Percentiles rank a stretch among this genome's conserved stretches.
Conservation (phyloP, 2,329 filamentous ascomycete genomes). For the Aspergillus proliferans region DNA sequence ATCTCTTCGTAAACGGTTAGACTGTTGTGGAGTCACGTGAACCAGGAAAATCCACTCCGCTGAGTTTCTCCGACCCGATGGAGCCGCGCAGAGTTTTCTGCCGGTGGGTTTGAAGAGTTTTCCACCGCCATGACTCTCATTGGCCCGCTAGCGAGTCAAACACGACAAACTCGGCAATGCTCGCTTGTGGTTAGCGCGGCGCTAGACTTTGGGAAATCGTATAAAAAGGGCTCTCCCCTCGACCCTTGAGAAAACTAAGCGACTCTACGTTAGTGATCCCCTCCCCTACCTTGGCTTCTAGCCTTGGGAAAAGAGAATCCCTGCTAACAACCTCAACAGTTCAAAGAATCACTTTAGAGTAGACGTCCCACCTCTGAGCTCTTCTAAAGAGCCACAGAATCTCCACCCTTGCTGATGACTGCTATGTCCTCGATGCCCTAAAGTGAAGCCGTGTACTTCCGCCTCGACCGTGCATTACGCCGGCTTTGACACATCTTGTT, state of each 20-base stretch:
- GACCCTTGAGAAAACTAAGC: constrained; percentile 31
- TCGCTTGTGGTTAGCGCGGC: constrained; percentile 25
- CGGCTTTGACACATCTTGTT: constrained; percentile 11
- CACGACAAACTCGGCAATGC: constrained; percentile 11
- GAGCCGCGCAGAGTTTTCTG: no score
- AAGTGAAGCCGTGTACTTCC: constrained; percentile 68
- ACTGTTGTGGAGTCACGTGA: no score
- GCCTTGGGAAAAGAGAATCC: not conserved
- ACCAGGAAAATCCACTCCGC: no score
- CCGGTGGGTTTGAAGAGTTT: no score
- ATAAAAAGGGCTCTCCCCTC: constrained; percentile 23
- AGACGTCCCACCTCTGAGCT: constrained; percentile 85
- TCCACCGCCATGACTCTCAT: not conserved
- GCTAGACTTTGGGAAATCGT: constrained; percentile 3
- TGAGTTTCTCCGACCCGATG: no score
- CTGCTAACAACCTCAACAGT: constrained; percentile 29
- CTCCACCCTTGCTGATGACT: constrained; percentile 92
- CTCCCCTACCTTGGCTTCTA: constrained; percentile 17
- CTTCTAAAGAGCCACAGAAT: constrained; percentile 85
- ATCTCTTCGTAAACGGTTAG: no score
- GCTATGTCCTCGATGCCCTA: constrained; percentile 75
- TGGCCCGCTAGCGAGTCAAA: constrained; percentile 10
- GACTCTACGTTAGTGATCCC: constrained; percentile 37
- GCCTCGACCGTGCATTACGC: constrained; percentile 25
- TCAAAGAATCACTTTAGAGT: constrained; percentile 97